These are phyloP conservation scores for Colletotrichum musae DNA, from an alignment of 2,329 filamentous ascomycete genomes.

Conservation along the genomic window DNA sequence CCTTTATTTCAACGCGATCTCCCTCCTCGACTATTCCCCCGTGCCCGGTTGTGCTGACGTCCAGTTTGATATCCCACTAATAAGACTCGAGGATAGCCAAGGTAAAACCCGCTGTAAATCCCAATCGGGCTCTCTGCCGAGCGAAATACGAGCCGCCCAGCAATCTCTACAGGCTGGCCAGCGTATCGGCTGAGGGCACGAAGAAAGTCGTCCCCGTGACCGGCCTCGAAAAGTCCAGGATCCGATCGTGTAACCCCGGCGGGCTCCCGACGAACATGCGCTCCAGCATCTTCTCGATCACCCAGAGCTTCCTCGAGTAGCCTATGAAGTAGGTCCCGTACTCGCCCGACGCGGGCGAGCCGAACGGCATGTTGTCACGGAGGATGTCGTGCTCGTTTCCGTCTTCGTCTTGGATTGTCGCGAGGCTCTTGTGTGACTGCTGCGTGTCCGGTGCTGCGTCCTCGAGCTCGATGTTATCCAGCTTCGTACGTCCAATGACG, in stretches of 20 bases:
- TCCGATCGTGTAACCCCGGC: slow-evolving; percentile 66
- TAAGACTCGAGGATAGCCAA: background rate
- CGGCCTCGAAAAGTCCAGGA: slow-evolving; percentile 68
- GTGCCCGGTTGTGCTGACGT: background rate
- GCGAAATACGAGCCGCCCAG: too few species aligned
- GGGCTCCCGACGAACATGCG: slow-evolving; percentile 71
- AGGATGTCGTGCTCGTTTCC: slow-evolving; percentile 68
- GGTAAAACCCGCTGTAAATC: background rate
- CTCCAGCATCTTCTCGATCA: slow-evolving; percentile 71
- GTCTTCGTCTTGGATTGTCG: slow-evolving; percentile 65
- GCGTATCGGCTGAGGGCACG: slow-evolving; percentile 58
- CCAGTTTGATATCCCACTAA: slow-evolving; percentile 7
- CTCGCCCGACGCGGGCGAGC: slow-evolving; percentile 63
- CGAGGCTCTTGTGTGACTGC: slow-evolving; percentile 68
- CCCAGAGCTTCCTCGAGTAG: slow-evolving; percentile 67
- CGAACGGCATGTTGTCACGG: slow-evolving; percentile 74
- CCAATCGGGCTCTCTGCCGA: background rate
- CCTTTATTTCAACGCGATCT: background rate
- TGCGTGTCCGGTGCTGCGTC: slow-evolving; percentile 62
- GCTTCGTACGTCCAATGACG: slow-evolving; percentile 70
- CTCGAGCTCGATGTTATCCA: slow-evolving; percentile 70
- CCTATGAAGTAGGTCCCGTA: slow-evolving; percentile 73
- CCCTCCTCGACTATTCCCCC: background rate
- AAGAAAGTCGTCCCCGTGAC: slow-evolving; percentile 69
- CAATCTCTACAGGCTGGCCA: slow-evolving; percentile 45